Percentiles rank a stretch among this genome's conserved stretches.
phyloP scores from a whole-genome alignment of 352 stramenopile species.

The Blastocystis sp. region DNA sequence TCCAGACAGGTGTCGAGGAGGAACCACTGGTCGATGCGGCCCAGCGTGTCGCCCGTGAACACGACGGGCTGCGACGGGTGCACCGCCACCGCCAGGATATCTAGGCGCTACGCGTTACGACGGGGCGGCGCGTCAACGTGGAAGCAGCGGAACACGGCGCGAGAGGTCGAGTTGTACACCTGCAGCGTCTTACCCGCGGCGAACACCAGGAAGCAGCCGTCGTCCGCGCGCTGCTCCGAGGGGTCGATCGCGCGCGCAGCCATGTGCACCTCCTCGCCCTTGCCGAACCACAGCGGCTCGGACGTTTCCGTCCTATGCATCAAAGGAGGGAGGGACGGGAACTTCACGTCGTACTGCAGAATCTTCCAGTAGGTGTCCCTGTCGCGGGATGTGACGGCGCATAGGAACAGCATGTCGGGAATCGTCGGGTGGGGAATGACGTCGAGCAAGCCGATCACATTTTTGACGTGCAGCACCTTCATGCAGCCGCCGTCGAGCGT shows the following conservation, averaged over 20 bases:
- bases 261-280: not conserved
- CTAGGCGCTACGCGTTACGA: not conserved
- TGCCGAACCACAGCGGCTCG: not conserved
- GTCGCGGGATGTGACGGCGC: not conserved
- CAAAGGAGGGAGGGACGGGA: not conserved
- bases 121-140: not conserved
- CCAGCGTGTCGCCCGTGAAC: not conserved
- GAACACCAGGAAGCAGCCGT: slow-evolving; percentile 31
- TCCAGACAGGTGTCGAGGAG: not conserved
- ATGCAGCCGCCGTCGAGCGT: slow-evolving; percentile 36
- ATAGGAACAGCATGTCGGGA: not conserved
- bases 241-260: not conserved
- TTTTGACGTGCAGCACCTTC: slow-evolving; percentile 11
- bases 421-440: slow-evolving; percentile 13
- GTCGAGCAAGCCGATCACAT: not conserved
- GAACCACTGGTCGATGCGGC: slow-evolving; percentile 41
- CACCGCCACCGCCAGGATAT: not conserved
- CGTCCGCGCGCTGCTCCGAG: not conserved
- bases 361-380: not conserved
- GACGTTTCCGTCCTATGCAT: not conserved
- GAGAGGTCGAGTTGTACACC: slow-evolving; percentile 5
- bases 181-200: not conserved
- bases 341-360: slow-evolving; percentile 11
- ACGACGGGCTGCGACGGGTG: not conserved
- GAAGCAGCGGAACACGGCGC: not conserved